Evolutionary conservation across 768 basidiomycete species (phyloP).

Genomic region (Boletus subcaerulescens): DNA sequence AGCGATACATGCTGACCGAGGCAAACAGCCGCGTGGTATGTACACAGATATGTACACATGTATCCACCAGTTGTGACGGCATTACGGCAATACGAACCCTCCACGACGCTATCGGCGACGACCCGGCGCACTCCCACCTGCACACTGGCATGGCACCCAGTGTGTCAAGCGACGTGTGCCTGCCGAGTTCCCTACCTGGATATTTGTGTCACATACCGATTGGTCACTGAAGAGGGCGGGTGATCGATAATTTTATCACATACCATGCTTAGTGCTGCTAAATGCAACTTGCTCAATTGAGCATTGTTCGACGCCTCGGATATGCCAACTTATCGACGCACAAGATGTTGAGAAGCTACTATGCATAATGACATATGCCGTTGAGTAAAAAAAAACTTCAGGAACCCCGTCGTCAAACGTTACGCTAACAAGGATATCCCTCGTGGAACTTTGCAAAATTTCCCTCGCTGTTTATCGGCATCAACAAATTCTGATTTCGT

Average conservation of each 20-base stretch:
- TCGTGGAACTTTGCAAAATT: constrained; percentile 2
- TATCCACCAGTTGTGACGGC: constrained; percentile 6
- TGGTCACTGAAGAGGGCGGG: no score
- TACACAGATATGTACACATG: not conserved
- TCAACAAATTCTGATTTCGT: not conserved
- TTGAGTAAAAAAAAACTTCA: constrained; percentile 3
- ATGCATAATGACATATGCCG: no score
- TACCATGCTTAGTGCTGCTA: no score
- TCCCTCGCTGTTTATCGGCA: constrained; percentile 5
- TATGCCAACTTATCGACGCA: no score
- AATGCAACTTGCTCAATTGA: no score
- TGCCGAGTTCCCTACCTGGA: no score
- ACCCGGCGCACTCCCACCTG: not conserved
- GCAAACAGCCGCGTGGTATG: not conserved
- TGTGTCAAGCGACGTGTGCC: not conserved
- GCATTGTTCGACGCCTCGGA: no score
- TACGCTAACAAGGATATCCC: constrained; percentile 13
- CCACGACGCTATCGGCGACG: not conserved
- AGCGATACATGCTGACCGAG: constrained; percentile 3
- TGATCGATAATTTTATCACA: no score
- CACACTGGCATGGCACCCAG: not conserved
- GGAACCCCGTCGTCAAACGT: constrained; percentile 13
- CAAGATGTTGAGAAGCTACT: no score
- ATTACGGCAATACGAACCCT: constrained; percentile 1
- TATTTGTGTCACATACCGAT: no score